Conservation (phyloP, 2,329 filamentous ascomycete genomes). For the Penicillium psychrosexuale region DNA sequence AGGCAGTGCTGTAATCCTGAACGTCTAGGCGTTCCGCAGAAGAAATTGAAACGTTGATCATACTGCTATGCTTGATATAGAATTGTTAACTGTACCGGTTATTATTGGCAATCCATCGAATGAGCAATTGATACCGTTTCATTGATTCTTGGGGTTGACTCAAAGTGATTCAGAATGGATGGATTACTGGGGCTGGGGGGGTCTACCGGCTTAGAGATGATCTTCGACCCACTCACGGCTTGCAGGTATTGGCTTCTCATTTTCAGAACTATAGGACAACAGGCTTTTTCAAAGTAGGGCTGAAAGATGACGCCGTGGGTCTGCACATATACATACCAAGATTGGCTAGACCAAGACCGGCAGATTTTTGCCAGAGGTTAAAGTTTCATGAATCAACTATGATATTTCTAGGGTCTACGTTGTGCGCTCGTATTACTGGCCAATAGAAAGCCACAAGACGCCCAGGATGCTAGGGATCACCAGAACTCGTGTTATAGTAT, state of each 20-base stretch:
- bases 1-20: slow-evolving; percentile 18
- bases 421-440: not conserved
- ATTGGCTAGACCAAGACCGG: not conserved
- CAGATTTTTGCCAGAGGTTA: not conserved
- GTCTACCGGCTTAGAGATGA: slow-evolving; percentile 8
- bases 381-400: not conserved
- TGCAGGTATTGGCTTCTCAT: not conserved
- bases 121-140: not conserved
- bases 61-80: slow-evolving; percentile 15
- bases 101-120: not conserved
- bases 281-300: slow-evolving; percentile 1
- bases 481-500: not conserved
- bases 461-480: not conserved
- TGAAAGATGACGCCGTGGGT: slow-evolving; percentile 1
- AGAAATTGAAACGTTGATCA: slow-evolving; percentile 6
- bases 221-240: slow-evolving; percentile 3
- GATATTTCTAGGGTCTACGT: not conserved
- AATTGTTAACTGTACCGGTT: not conserved
- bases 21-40: slow-evolving; percentile 16
- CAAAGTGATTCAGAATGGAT: slow-evolving; percentile 15
- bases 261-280: not conserved
- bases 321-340: not conserved
- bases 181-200: not conserved
- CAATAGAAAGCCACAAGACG: not conserved
- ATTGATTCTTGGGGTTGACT: slow-evolving; percentile 2